A percentile compares a stretch with the other conserved stretches of the same genome.
These are phyloP conservation scores for Nemania abortiva DNA, from an alignment of 2,329 filamentous ascomycete species.

Conservation along the genomic window DNA sequence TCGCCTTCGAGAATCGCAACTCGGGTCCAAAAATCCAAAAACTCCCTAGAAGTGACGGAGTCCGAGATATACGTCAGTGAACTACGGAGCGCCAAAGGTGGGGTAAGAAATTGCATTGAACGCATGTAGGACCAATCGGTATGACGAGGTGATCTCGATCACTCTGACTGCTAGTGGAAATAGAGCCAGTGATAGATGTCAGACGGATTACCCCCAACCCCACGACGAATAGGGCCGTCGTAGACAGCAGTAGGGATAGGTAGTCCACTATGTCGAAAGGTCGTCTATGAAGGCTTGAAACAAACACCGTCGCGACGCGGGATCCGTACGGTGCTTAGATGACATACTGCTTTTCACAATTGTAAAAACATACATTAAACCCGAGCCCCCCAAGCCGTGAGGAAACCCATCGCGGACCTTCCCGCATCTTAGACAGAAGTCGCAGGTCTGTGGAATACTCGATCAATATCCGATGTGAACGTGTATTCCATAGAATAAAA, in stretches of 20 bases:
- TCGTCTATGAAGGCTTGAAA: background rate
- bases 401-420: background rate
- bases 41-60: no score
- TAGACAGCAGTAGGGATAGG: background rate
- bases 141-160: background rate
- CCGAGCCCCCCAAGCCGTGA: background rate
- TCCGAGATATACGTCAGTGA: no score
- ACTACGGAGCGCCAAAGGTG: no score
- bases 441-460: conserved; percentile 1
- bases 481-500: conserved; percentile 14
- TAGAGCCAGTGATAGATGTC: background rate
- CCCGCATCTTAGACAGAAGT: conserved; percentile 1
- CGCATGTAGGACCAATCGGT: no score
- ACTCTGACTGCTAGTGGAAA: background rate
- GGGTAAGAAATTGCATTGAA: no score
- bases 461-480: conserved; percentile 23
- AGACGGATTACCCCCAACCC: background rate
- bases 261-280: background rate
- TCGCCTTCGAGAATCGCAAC: no score
- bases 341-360: conserved; percentile 14
- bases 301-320: background rate
- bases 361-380: conserved; percentile 17
- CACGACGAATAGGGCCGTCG: background rate
- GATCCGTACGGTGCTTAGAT: background rate
- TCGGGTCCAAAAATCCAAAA: background rate